Conservation (phyloP, 306 rosid genomes). For the Lathyrus tuberosus region DNA sequence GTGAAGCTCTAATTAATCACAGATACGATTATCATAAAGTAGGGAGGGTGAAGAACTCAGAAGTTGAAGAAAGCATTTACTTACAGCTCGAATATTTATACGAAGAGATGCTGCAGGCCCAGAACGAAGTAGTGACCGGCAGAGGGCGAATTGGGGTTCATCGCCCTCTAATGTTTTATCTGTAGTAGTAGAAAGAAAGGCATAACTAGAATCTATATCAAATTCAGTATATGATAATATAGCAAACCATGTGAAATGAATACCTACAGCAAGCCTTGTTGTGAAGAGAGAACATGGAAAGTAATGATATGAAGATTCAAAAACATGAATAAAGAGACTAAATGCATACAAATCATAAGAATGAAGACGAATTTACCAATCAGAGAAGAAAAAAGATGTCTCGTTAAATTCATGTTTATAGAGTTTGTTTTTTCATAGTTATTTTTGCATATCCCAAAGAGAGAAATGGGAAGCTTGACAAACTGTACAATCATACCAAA, state of each 20-base stretch:
- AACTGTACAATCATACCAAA: background rate
- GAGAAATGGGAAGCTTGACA: too few species aligned
- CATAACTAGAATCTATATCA: slow-evolving; percentile 21
- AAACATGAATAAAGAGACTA: slow-evolving; percentile 2
- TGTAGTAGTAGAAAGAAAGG: slow-evolving; percentile 35
- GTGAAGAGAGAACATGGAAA: slow-evolving; percentile 16
- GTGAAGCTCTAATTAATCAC: slow-evolving; percentile 30
- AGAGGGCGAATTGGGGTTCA: slow-evolving; percentile 65
- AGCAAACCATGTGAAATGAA: slow-evolving; percentile 17
- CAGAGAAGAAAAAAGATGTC: background rate
- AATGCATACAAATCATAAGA: background rate
- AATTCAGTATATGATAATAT: slow-evolving; percentile 17
- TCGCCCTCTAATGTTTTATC: slow-evolving; percentile 70
- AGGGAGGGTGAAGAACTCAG: slow-evolving; percentile 20
- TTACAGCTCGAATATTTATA: slow-evolving; percentile 79
- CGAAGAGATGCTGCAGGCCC: slow-evolving; percentile 95
- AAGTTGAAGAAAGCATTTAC: slow-evolving; percentile 40
- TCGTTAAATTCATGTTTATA: background rate
- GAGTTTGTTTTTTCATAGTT: background rate
- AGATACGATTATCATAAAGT: background rate
- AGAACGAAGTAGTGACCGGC: slow-evolving; percentile 81
- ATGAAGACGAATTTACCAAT: slow-evolving; percentile 4
- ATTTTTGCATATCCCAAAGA: too few species aligned
- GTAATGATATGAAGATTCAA: background rate
- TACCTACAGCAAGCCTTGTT: background rate